phyloP scores from a whole-genome alignment of 1,139 yeast genomes.

The Martiniozyma asiatica region DNA sequence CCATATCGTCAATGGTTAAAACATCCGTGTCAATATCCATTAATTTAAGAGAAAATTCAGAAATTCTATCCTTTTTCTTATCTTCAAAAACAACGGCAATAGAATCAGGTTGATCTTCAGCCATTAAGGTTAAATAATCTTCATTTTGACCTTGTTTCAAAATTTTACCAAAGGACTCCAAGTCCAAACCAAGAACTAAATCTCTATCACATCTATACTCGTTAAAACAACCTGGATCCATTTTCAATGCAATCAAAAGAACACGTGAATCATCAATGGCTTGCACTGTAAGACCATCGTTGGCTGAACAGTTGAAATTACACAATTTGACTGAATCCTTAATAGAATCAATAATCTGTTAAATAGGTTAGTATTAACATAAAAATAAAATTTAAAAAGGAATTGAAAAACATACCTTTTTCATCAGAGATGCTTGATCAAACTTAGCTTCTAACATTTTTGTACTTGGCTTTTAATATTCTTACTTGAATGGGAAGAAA shows the following conservation, averaged over 20 bases:
- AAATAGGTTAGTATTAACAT: constrained; percentile 3
- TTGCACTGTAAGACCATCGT: constrained; percentile 81
- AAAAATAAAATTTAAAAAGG: neutral
- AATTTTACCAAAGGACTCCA: constrained; percentile 76
- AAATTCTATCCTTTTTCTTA: constrained; percentile 76
- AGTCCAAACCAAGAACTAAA: constrained; percentile 83
- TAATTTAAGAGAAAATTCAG: constrained; percentile 83
- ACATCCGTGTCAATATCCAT: constrained; percentile 97
- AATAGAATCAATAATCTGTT: constrained; percentile 69
- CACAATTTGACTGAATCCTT: constrained; percentile 90
- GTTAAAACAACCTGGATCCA: constrained; percentile 83
- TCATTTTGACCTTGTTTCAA: constrained; percentile 86
- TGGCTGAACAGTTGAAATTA: constrained; percentile 91
- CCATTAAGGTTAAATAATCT: constrained; percentile 77
- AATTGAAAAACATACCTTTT: constrained; percentile 36
- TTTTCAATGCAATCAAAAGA: constrained; percentile 73
- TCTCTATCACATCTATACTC: constrained; percentile 95
- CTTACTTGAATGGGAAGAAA: too few species aligned
- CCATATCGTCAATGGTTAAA: constrained; percentile 88
- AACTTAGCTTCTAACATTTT: constrained; percentile 94
- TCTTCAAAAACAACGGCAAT: constrained; percentile 83
- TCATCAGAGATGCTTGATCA: constrained; percentile 82
- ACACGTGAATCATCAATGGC: constrained; percentile 98
- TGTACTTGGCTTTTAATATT: too few species aligned
- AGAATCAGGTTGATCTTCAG: constrained; percentile 83